Percentiles rank a stretch among this genome's conserved stretches.
Evolutionary conservation across 1,139 yeast species (phyloP).

Genomic region (Candida glucosophila): DNA sequence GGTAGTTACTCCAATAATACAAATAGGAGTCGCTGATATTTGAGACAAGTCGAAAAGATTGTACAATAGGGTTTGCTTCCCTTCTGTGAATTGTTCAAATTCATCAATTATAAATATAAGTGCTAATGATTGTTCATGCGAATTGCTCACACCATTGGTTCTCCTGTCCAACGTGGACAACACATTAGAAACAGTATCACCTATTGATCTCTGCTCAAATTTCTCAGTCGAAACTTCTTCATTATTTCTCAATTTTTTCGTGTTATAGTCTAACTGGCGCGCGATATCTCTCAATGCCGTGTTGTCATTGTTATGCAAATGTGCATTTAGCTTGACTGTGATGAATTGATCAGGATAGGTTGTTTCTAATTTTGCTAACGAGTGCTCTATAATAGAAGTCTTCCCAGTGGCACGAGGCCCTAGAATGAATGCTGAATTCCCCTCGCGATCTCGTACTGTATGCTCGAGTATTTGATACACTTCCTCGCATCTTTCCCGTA

Average conservation of each 20-base stretch:
- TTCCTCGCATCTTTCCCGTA: conserved; percentile 34
- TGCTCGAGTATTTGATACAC: conserved; percentile 51
- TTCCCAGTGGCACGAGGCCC: conserved; percentile 84
- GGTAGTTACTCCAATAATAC: conserved; percentile 75
- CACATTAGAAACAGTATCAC: conserved; percentile 32
- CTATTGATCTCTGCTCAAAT: conserved; percentile 37
- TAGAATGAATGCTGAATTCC: conserved; percentile 69
- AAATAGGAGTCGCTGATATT: conserved; percentile 64
- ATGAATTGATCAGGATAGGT: conserved; percentile 43
- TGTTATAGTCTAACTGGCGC: conserved; percentile 57
- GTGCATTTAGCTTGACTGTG: conserved; percentile 58
- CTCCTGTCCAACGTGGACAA: conserved; percentile 23
- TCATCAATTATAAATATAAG: conserved; percentile 78
- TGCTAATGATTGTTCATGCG: conserved; percentile 27
- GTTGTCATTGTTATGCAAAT: conserved; percentile 65
- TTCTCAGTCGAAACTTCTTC: conserved; percentile 8
- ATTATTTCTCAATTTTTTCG: conserved; percentile 13
- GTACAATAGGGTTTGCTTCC: conserved; percentile 76
- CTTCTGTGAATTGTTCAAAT: conserved; percentile 68
- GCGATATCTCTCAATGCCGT: conserved; percentile 82
- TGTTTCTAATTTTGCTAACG: conserved; percentile 37
- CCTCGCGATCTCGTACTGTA: conserved; percentile 62
- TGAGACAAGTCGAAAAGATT: conserved; percentile 82
- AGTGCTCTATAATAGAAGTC: conserved; percentile 52
- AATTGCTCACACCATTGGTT: conserved; percentile 5